Evolutionary conservation across 2,329 filamentous ascomycete genomes (phyloP).

Genomic region (Botryosphaeria agaves): DNA sequence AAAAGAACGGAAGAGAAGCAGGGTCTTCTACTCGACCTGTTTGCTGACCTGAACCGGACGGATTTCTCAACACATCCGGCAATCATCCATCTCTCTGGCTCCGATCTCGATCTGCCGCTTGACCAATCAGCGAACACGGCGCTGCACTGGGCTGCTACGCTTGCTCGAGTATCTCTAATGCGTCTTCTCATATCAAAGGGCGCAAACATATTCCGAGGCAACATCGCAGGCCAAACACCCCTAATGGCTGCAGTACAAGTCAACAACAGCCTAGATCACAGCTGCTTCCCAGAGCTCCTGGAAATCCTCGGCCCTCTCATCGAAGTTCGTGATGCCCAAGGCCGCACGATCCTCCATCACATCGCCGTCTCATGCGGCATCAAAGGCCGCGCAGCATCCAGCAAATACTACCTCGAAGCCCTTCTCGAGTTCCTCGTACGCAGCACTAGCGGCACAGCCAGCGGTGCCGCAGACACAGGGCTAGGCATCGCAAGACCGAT

Average conservation of each 20-base stretch:
- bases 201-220: conserved; percentile 75
- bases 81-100: conserved; percentile 54
- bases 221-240: conserved; percentile 78
- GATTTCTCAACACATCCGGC: conserved; percentile 62
- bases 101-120: conserved; percentile 83
- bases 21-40: conserved; percentile 64
- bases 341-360: conserved; percentile 84
- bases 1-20: conserved; percentile 65
- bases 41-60: conserved; percentile 38
- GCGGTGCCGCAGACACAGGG: conserved; percentile 9
- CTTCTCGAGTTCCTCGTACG: conserved; percentile 88
- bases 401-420: conserved; percentile 90
- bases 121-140: conserved; percentile 81
- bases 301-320: conserved; percentile 82
- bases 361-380: conserved; percentile 93
- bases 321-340: conserved; percentile 75
- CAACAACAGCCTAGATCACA: conserved; percentile 84
- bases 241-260: conserved; percentile 85
- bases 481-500: conserved; percentile 41
- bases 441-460: conserved; percentile 38
- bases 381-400: conserved; percentile 78
- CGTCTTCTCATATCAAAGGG: conserved; percentile 68
- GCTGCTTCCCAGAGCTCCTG: conserved; percentile 76
- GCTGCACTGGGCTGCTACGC: conserved; percentile 87
- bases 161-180: conserved; percentile 70